Evolutionary conservation across 2,329 filamentous ascomycete genomes (phyloP).

Genomic region (Beauveria sp.): DNA sequence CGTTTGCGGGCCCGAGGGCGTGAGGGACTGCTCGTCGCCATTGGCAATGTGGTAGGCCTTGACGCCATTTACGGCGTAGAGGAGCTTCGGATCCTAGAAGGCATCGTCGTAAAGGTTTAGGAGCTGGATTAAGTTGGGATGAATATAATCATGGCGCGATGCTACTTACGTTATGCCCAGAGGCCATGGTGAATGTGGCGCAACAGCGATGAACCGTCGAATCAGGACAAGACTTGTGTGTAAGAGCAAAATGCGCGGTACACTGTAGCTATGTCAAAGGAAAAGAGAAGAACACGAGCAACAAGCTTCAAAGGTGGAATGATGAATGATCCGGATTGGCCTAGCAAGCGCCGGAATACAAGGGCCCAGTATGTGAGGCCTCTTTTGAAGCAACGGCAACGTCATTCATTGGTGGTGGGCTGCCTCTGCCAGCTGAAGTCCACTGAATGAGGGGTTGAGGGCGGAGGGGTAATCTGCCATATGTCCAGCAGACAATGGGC

Average conservation of each 20-base stretch:
- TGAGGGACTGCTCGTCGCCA: constrained; percentile 77
- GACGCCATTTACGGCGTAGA: constrained; percentile 74
- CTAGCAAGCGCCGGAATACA: constrained; percentile 3
- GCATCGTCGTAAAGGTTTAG: neutral
- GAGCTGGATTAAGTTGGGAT: neutral
- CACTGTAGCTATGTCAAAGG: neutral
- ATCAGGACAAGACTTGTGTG: neutral
- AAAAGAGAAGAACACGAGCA: neutral
- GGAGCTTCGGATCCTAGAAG: constrained; percentile 52
- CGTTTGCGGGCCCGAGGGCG: constrained; percentile 79
- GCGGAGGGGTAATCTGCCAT: too few species aligned
- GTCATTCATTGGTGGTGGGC: constrained; percentile 3
- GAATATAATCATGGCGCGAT: neutral
- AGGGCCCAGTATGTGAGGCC: neutral
- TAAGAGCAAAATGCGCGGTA: neutral
- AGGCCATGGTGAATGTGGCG: constrained; percentile 29
- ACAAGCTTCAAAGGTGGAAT: neutral
- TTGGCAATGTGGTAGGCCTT: constrained; percentile 85
- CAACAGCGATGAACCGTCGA: neutral
- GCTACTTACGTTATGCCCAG: constrained; percentile 35
- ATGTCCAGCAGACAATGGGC: too few species aligned
- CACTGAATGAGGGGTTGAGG: neutral
- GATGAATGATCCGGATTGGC: neutral
- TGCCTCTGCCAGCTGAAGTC: neutral
- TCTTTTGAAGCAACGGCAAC: neutral